Percentiles rank a stretch among this genome's conserved stretches.
phyloP scores from a whole-genome alignment of 2,329 filamentous ascomycete genomes.

The Chrysoporthe cubensis region DNA sequence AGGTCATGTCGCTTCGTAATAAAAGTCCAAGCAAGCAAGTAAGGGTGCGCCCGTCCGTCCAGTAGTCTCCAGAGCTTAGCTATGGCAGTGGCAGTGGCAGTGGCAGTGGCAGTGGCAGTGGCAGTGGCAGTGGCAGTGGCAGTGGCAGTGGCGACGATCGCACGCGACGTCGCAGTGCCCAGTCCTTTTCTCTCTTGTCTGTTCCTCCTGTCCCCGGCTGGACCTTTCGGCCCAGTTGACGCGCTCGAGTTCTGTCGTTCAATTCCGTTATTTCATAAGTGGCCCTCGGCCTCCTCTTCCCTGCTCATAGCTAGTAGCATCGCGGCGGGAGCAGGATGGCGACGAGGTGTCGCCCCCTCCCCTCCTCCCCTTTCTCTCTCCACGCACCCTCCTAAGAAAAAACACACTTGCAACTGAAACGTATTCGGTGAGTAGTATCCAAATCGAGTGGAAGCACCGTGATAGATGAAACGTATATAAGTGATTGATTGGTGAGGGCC shows the following conservation, averaged over 20 bases:
- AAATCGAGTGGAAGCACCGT: constrained; percentile 8
- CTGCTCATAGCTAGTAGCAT: too few relatives aligned
- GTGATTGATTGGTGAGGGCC: not conserved
- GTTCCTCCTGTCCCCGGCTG: not conserved
- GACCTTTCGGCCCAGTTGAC: not conserved
- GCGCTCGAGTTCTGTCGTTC: not conserved
- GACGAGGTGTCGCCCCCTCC: not conserved
- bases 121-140: too few relatives aligned
- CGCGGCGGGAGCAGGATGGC: not conserved
- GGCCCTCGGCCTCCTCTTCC: not conserved
- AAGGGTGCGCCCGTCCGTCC: too few relatives aligned
- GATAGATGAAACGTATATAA: constrained; percentile 15
- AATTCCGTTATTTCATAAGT: not conserved
- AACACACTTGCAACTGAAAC: not conserved
- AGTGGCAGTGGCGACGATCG: not conserved
- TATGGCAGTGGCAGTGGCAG: not conserved
- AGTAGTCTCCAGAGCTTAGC: too few relatives aligned
- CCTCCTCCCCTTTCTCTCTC: not conserved
- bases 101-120: not conserved
- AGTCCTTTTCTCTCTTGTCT: not conserved
- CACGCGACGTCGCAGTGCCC: not conserved
- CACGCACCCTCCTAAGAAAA: too few relatives aligned
- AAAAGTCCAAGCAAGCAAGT: not conserved
- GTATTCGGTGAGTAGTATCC: not conserved
- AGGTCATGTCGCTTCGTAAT: not conserved